Base-by-base conservation (phyloP, 2,329 filamentous ascomycete species). In the Penicillium oxalicum region DNA sequence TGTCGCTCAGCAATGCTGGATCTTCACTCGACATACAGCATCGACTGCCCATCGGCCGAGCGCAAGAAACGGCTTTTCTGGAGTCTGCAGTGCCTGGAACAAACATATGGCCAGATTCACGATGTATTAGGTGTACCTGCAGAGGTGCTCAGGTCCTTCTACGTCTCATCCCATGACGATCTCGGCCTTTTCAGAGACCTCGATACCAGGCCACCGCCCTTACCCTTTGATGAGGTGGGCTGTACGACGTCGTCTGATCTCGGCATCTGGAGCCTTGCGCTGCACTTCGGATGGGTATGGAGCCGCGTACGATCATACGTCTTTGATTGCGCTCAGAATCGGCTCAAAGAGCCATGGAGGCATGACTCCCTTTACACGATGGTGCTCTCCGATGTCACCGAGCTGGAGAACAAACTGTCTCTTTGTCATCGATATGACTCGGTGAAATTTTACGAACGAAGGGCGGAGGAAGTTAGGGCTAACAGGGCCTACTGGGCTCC, bases 401-500 rank as follows among this genome's bases (percentile, higher is more conserved):
- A 77, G 55, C 71, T 73, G 3, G 75, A 78, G 56, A 66, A 66
- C 45, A 61, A 63, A 29, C 55, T 63, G 13, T 76, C 75, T 4
- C 74, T 75, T 52, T 77, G 73, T 47, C 76, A 78, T 55, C 71
- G 76, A 9, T 79, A 78, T 51, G 75, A 78, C 58, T 72, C 73
- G 0, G 75, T 76, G 52, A 76, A 75, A 44, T 78, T 79, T 39
- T 77, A 76, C 40, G 71, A 77, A 49, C 73, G 75, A 33, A 71
- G 71, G 28, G 58, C 71, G 0, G 71, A 76, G 3, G 76, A 78
- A 41, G 46, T 78, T 9, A 66, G 66, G 48, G 52, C 64, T 9
- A 73, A 75, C 45, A 66, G 71, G 2, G 70, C 72, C 45, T 78
- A 78, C 56, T 79, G 75, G 74, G 69, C 69, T 0, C 72, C 76